Evolutionary conservation across 1,284 basidiomycete species (phyloP).

Genomic region (Trametes hirsuta): DNA sequence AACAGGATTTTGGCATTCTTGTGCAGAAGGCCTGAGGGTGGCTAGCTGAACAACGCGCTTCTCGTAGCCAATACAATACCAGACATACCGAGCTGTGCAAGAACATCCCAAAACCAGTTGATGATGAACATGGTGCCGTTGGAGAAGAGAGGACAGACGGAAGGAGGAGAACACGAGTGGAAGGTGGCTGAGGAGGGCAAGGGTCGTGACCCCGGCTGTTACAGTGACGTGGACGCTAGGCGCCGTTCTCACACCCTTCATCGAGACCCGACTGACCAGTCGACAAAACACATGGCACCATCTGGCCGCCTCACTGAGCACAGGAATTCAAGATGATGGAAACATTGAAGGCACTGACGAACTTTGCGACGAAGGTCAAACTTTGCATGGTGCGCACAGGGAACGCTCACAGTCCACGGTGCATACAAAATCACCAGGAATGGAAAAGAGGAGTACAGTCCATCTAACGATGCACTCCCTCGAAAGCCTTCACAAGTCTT

Average conservation of each 20-base stretch:
- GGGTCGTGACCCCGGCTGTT: slow-evolving; percentile 22
- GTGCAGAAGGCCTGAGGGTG: slow-evolving; percentile 82
- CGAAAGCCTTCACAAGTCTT: no score
- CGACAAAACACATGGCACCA: slow-evolving; percentile 14
- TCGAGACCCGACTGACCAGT: slow-evolving; percentile 6
- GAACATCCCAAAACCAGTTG: slow-evolving; percentile 96
- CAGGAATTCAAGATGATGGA: neutral
- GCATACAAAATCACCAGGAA: no score
- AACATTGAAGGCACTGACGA: neutral
- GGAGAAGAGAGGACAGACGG: slow-evolving; percentile 29
- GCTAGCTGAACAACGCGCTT: neutral
- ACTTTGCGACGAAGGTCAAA: neutral
- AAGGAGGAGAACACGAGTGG: slow-evolving; percentile 15
- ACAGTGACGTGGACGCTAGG: slow-evolving; percentile 28
- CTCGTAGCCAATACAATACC: neutral
- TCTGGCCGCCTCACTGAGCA: neutral
- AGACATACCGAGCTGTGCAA: slow-evolving; percentile 85
- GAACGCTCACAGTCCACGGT: neutral
- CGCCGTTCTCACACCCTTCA: slow-evolving; percentile 14
- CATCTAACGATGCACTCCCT: no score
- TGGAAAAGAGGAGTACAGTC: no score
- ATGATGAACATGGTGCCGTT: slow-evolving; percentile 74
- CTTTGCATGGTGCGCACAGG: neutral
- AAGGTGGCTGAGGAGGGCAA: slow-evolving; percentile 21
- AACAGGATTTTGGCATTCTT: slow-evolving; percentile 99